These are phyloP conservation scores for Boletus semigastroideus DNA, from an alignment of 1,284 basidiomycete genomes.

Conservation along the genomic window DNA sequence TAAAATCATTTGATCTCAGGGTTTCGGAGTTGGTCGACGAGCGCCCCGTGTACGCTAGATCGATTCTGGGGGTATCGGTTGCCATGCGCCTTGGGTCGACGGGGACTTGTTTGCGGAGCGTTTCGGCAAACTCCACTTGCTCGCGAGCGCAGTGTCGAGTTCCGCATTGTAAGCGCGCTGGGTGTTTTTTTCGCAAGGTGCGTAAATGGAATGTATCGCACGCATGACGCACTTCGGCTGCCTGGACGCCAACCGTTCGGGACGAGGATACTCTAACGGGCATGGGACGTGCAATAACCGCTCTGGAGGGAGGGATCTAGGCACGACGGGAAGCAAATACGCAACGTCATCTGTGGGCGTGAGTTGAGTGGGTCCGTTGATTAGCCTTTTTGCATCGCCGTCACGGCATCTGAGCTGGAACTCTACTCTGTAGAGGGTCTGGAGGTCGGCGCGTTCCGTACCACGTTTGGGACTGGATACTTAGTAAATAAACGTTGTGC, in stretches of 20 bases:
- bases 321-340: not conserved
- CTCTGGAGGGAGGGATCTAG: not conserved
- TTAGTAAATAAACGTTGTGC: too few relatives aligned
- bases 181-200: not conserved
- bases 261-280: not conserved
- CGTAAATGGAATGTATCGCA: too few relatives aligned
- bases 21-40: too few relatives aligned
- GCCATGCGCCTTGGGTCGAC: not conserved
- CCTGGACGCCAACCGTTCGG: not conserved
- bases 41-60: not conserved
- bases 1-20: too few relatives aligned
- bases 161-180: not conserved
- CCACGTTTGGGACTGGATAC: too few relatives aligned
- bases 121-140: not conserved
- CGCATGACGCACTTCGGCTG: not conserved
- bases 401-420: too few relatives aligned
- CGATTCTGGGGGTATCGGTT: not conserved
- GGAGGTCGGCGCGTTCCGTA: too few relatives aligned
- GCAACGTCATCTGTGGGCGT: not conserved
- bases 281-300: not conserved
- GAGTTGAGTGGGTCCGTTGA: too few relatives aligned
- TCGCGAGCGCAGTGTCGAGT: not conserved
- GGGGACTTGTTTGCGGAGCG: not conserved
- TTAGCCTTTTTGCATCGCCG: too few relatives aligned
- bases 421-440: too few relatives aligned